These are phyloP conservation scores for Penicillium subrubescens DNA, from an alignment of 495 filamentous ascomycete genomes.

Conservation along the genomic window DNA sequence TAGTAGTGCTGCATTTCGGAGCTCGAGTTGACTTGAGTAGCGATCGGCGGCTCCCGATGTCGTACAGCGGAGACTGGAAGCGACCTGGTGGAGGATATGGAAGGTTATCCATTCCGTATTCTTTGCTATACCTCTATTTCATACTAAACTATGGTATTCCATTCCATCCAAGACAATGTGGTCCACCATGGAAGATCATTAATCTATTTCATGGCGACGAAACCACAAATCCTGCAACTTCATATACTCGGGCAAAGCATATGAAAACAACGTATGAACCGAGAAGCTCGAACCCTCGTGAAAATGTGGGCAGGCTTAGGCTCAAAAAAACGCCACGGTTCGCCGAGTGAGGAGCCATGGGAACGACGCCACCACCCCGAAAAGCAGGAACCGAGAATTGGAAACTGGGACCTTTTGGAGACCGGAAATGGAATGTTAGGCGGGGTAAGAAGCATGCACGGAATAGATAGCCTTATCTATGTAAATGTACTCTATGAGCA, in stretches of 20 bases:
- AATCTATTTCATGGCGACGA: background rate
- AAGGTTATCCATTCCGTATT: background rate
- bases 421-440: background rate
- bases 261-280: background rate
- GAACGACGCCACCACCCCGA: background rate
- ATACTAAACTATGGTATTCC: no score
- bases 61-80: background rate
- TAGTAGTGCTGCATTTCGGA: conserved; percentile 8
- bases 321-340: background rate
- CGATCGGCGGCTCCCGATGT: conserved; percentile 13
- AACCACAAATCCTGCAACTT: background rate
- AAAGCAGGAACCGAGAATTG: conserved; percentile 10
- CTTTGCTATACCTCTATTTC: background rate
- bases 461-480: background rate
- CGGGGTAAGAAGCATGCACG: background rate
- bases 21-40: conserved; percentile 16
- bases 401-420: background rate
- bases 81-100: no score
- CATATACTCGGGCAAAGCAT: background rate
- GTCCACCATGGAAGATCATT: background rate
- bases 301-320: background rate
- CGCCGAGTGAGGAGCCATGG: background rate
- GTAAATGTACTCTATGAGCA: background rate
- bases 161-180: no score
- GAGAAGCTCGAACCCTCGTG: background rate